Conservation (phyloP, 306 rosid species). For the Lupinus albus region DNA sequence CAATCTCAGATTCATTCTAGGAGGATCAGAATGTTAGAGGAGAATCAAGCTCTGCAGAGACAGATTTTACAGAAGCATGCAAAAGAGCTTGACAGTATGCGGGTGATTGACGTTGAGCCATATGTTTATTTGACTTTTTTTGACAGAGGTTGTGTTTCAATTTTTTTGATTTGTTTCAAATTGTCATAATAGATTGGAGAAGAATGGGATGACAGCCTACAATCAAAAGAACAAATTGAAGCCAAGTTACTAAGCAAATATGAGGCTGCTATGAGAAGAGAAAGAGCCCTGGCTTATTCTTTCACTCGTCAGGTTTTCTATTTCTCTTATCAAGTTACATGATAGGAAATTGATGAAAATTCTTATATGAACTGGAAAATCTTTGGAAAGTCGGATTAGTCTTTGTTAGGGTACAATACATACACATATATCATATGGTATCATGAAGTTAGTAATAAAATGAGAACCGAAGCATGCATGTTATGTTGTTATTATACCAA, state of each 20-base stretch:
- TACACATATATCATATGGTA: constrained; percentile 18
- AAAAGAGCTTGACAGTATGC: constrained; percentile 78
- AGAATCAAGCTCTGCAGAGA: constrained; percentile 91
- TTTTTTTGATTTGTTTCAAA: constrained; percentile 35
- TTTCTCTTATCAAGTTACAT: constrained; percentile 32
- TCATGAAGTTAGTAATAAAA: constrained; percentile 20
- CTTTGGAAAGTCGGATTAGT: neutral
- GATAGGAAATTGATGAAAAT: constrained; percentile 28
- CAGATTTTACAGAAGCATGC: constrained; percentile 94
- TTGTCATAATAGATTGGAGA: constrained; percentile 74
- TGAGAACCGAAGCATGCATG: constrained; percentile 20
- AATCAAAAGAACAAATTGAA: constrained; percentile 95
- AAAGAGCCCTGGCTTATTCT: constrained; percentile 94
- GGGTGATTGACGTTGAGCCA: constrained; percentile 49
- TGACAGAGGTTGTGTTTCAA: no score
- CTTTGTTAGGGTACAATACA: neutral
- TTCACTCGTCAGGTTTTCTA: constrained; percentile 89
- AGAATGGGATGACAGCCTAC: constrained; percentile 97
- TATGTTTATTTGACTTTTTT: constrained; percentile 23
- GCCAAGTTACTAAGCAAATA: constrained; percentile 80
- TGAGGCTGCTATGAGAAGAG: constrained; percentile 92
- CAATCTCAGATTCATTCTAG: constrained; percentile 89
- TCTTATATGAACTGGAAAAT: constrained; percentile 10
- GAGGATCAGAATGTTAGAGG: constrained; percentile 90
- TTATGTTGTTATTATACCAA: neutral